These are phyloP conservation scores for Cordyceps militaris DNA, from an alignment of 2,329 filamentous ascomycete genomes.

Conservation along the genomic window DNA sequence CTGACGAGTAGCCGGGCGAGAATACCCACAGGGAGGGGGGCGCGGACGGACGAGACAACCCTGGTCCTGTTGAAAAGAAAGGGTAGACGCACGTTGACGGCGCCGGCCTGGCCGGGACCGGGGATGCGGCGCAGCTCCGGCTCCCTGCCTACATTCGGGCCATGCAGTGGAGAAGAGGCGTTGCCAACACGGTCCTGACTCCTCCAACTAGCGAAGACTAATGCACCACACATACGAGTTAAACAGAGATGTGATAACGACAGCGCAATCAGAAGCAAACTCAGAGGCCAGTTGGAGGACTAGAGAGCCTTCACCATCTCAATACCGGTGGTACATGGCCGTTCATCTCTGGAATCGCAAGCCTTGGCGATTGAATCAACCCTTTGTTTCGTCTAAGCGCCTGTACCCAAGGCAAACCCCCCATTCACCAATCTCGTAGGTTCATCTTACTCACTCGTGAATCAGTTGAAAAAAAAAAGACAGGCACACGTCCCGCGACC, in stretches of 20 bases:
- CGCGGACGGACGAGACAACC: background rate
- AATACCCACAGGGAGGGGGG: background rate
- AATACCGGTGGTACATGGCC: too few relatives aligned
- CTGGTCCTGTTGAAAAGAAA: background rate
- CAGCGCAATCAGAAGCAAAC: background rate
- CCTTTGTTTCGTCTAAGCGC: background rate
- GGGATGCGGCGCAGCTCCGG: constrained; percentile 5
- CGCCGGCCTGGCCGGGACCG: background rate
- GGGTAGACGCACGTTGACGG: background rate
- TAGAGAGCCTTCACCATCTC: background rate
- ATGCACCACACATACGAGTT: background rate
- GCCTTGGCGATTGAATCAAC: too few relatives aligned
- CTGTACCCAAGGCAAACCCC: background rate
- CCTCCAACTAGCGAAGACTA: background rate
- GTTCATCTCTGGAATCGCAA: background rate
- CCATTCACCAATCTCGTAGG: background rate
- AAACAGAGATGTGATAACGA: background rate
- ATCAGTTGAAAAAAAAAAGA: background rate
- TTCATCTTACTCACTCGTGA: background rate
- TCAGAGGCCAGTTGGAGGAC: too few relatives aligned
- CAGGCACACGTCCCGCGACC: background rate
- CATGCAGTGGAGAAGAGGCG: background rate
- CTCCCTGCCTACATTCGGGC: background rate
- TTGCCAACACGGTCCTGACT: background rate
- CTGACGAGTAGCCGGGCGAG: background rate